These are phyloP conservation scores for Suhomyces terraborum DNA, from an alignment of 1,139 yeast genomes.

Conservation along the genomic window DNA sequence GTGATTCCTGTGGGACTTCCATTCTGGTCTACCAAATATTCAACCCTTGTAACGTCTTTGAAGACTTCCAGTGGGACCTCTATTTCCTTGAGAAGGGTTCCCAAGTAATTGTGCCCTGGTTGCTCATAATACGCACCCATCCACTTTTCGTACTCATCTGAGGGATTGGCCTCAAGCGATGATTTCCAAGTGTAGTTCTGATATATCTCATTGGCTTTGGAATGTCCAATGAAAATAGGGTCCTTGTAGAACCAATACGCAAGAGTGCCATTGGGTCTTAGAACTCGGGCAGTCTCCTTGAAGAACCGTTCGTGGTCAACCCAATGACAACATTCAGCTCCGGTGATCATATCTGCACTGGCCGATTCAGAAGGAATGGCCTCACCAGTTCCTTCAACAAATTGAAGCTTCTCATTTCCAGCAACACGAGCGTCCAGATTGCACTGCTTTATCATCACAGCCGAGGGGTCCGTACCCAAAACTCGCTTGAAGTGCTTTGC, in stretches of 20 bases:
- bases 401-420: constrained; percentile 23
- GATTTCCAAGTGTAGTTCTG: constrained; percentile 23
- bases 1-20: constrained; percentile 19
- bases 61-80: constrained; percentile 34
- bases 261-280: constrained; percentile 40
- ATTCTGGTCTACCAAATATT: constrained; percentile 26
- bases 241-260: constrained; percentile 50
- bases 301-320: constrained; percentile 40
- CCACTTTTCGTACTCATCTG: constrained; percentile 41
- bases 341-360: constrained; percentile 40
- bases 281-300: constrained; percentile 28
- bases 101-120: constrained; percentile 44
- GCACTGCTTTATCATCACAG: constrained; percentile 61
- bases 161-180: constrained; percentile 25
- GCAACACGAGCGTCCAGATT: constrained; percentile 13
- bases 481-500: constrained; percentile 47
- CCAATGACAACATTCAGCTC: constrained; percentile 52
- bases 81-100: constrained; percentile 27
- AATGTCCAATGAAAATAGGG: constrained; percentile 36
- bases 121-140: constrained; percentile 49
- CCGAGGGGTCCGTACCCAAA: constrained; percentile 69
- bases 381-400: constrained; percentile 37
- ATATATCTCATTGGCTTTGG: constrained; percentile 30
- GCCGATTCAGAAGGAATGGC: constrained; percentile 16
- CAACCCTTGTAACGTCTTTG: constrained; percentile 29